phyloP scores from a whole-genome alignment of 2,329 filamentous ascomycete species.

The Mariannaea sp. region DNA sequence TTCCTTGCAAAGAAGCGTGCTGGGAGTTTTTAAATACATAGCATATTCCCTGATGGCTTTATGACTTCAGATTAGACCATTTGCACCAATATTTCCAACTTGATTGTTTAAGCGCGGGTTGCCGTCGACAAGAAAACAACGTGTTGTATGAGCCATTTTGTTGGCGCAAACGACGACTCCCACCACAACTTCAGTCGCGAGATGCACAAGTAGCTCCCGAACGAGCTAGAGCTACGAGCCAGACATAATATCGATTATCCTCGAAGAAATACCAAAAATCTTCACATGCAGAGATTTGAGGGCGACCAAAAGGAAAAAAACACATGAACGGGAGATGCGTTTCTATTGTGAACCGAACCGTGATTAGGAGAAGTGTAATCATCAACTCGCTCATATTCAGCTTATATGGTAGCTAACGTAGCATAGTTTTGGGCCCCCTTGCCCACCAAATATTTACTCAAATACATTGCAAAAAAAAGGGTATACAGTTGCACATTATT shows the following conservation, averaged over 20 bases:
- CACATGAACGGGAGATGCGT: not conserved
- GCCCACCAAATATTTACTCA: conserved; percentile 10
- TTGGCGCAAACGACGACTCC: too few species aligned
- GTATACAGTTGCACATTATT: conserved; percentile 29
- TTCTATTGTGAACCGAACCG: conserved; percentile 9
- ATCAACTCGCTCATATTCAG: conserved; percentile 22
- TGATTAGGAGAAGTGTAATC: conserved; percentile 10
- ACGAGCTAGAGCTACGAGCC: too few species aligned
- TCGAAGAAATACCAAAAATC: too few species aligned
- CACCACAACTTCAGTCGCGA: too few species aligned
- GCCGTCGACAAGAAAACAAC: too few species aligned
- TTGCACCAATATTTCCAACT: too few species aligned
- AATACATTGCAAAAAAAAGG: conserved; percentile 25
- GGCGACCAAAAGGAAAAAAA: not conserved
- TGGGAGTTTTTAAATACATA: not conserved
- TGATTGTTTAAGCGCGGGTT: too few species aligned
- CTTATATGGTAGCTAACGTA: conserved; percentile 8
- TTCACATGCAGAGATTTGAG: too few species aligned
- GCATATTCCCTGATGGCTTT: not conserved
- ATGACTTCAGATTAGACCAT: too few species aligned
- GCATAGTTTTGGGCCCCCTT: conserved; percentile 12
- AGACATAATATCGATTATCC: too few species aligned
- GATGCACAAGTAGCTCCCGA: too few species aligned
- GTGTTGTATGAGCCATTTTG: too few species aligned
- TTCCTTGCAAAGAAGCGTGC: not conserved